These are phyloP conservation scores for Ceratorhiza oryzae-sativae DNA, from an alignment of 1,284 basidiomycete species.

Conservation along the genomic window DNA sequence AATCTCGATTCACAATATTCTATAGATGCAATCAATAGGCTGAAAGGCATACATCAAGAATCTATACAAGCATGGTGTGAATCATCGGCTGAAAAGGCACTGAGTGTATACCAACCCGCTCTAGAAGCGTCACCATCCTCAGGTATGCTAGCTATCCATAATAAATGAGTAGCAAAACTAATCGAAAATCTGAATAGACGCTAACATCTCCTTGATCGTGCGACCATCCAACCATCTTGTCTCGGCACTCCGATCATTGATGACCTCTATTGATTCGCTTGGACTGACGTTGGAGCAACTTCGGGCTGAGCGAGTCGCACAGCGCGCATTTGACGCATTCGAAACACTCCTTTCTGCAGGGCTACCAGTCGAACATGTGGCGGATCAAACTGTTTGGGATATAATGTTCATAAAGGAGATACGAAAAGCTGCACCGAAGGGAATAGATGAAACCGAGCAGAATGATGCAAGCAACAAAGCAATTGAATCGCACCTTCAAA, in stretches of 20 bases:
- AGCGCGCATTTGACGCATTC: constrained; percentile 47
- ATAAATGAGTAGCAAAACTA: background rate
- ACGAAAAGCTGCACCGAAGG: constrained; percentile 53
- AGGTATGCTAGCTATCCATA: background rate
- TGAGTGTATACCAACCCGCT: constrained; percentile 34
- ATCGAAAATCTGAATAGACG: constrained; percentile 38
- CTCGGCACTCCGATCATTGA: constrained; percentile 62
- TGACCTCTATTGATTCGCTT: constrained; percentile 61
- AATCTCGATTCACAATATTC: background rate
- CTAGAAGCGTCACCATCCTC: constrained; percentile 14
- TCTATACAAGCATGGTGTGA: constrained; percentile 61
- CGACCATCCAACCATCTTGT: constrained; percentile 63
- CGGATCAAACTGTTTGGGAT: constrained; percentile 54
- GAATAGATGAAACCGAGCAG: constrained; percentile 42
- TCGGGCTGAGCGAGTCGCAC: constrained; percentile 51
- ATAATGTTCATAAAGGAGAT: constrained; percentile 56
- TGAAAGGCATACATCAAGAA: constrained; percentile 53
- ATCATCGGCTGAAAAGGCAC: constrained; percentile 51
- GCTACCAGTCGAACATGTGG: constrained; percentile 43
- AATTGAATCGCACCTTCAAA: constrained; percentile 24
- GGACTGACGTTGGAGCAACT: constrained; percentile 48
- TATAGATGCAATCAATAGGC: constrained; percentile 57
- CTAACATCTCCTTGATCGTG: constrained; percentile 45
- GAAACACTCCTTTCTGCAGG: constrained; percentile 25
- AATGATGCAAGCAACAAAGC: constrained; percentile 5